A percentile compares a stretch with the other conserved stretches of the same genome.
These are phyloP conservation scores for Microbotryum intermedium DNA, from an alignment of 1,284 basidiomycete genomes.

Conservation along the genomic window DNA sequence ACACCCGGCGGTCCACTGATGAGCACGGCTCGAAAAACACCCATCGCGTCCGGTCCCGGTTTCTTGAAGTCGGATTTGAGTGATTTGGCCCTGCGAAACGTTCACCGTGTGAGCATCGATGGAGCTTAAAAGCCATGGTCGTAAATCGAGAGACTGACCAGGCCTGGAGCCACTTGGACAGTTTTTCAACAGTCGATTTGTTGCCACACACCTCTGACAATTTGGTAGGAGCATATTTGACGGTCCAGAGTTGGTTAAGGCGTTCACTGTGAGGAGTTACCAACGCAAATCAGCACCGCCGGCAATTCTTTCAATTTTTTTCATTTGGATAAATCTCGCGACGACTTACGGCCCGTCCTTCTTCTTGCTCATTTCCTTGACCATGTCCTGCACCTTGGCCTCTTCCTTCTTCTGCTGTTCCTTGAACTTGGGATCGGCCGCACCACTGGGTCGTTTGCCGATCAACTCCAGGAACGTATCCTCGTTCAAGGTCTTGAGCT, in stretches of 20 bases:
- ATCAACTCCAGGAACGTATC: conserved; percentile 82
- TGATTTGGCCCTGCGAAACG: conserved; percentile 54
- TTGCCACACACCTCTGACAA: conserved; percentile 93
- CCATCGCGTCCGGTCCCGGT: conserved; percentile 83
- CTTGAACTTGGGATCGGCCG: conserved; percentile 17
- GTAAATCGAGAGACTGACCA: conserved; percentile 52
- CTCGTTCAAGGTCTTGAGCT: conserved; percentile 66
- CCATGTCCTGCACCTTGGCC: conserved; percentile 55
- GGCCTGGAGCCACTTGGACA: conserved; percentile 74
- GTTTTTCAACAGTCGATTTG: conserved; percentile 78
- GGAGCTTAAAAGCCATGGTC: background rate
- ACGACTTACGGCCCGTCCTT: conserved; percentile 22
- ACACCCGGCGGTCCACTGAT: conserved; percentile 93
- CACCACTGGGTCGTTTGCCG: conserved; percentile 38
- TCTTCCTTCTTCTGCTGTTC: conserved; percentile 65
- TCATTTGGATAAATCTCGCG: no score
- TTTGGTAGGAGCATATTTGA: conserved; percentile 79
- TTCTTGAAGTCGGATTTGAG: conserved; percentile 77
- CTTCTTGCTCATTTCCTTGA: conserved; percentile 59
- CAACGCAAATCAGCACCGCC: background rate
- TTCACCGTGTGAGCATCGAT: background rate
- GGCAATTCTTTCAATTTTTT: no score
- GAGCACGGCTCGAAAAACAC: conserved; percentile 74
- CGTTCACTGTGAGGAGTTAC: conserved; percentile 4
- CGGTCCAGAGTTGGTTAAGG: conserved; percentile 76